These are phyloP conservation scores for Toxicodendron radicans DNA, from an alignment of 345 rosid genomes.

Conservation along the genomic window DNA sequence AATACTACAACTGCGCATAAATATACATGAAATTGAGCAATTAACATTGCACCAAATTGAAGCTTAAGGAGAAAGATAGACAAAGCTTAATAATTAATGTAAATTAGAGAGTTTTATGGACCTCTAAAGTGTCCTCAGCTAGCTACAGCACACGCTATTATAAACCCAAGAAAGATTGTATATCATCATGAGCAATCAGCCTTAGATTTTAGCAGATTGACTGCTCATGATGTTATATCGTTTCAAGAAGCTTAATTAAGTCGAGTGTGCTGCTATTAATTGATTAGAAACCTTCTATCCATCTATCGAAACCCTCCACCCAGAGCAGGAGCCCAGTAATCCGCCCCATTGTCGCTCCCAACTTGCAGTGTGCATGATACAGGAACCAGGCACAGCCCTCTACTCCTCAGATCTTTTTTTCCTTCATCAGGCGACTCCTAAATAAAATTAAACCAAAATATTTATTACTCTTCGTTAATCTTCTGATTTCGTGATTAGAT, in stretches of 20 bases:
- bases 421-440: conserved; percentile 47
- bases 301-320: conserved; percentile 55
- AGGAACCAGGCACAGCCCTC: conserved; percentile 96
- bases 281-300: background rate
- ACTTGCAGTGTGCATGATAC: conserved; percentile 85
- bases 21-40: no score
- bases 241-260: conserved; percentile 15
- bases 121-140: background rate
- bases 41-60: no score
- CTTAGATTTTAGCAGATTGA: conserved; percentile 83
- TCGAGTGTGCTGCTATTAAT: conserved; percentile 18
- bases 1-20: background rate
- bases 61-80: no score
- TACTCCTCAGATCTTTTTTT: conserved; percentile 76
- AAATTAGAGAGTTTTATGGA: conserved; percentile 16
- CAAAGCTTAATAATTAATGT: background rate
- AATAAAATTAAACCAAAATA: background rate
- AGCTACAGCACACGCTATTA: conserved; percentile 6
- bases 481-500: no score
- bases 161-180: conserved; percentile 35
- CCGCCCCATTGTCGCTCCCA: conserved; percentile 86
- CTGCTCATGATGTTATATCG: conserved; percentile 97
- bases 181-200: conserved; percentile 99
- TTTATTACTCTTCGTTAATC: background rate
- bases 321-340: conserved; percentile 88